phyloP scores from a whole-genome alignment of 1,284 basidiomycete species.

The Kwoniella shivajii region DNA sequence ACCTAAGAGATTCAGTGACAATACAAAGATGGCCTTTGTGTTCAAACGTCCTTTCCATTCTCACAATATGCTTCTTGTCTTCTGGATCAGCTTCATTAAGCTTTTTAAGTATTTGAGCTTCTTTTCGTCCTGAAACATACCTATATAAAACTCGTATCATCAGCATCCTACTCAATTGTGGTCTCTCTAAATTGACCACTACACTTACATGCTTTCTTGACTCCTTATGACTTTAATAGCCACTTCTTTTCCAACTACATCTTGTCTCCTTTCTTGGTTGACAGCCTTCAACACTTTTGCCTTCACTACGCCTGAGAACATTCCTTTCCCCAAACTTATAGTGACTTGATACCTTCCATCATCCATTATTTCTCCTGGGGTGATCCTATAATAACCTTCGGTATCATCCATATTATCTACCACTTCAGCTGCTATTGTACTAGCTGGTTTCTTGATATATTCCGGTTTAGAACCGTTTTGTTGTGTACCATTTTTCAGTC shows the following conservation, averaged over 20 bases:
- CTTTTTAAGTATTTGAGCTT: conserved; percentile 84
- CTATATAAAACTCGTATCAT: conserved; percentile 55
- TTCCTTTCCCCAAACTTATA: conserved; percentile 92
- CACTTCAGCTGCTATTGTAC: conserved; percentile 58
- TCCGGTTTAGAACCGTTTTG: conserved; percentile 76
- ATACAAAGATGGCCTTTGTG: conserved; percentile 95
- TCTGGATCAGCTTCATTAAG: conserved; percentile 87
- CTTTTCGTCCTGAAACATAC: conserved; percentile 94
- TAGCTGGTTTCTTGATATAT: conserved; percentile 64
- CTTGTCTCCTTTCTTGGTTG: conserved; percentile 57
- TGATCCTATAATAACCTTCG: conserved; percentile 94
- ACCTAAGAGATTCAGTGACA: conserved; percentile 94
- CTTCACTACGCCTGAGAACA: conserved; percentile 96
- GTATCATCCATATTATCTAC: conserved; percentile 68
- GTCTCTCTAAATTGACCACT: too few relatives aligned
- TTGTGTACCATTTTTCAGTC: conserved; percentile 53
- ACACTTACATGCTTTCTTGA: conserved; percentile 90
- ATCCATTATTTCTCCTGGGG: conserved; percentile 92
- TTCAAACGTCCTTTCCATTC: conserved; percentile 90
- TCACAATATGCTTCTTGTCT: conserved; percentile 93
- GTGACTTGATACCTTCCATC: conserved; percentile 92
- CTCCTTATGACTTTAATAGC: conserved; percentile 96
- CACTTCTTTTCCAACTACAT: conserved; percentile 69
- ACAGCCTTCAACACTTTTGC: conserved; percentile 80
- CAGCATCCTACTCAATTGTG: background rate